Conservation (phyloP, 192 early-diverging fungal genomes). For the Backusella sp. region DNA sequence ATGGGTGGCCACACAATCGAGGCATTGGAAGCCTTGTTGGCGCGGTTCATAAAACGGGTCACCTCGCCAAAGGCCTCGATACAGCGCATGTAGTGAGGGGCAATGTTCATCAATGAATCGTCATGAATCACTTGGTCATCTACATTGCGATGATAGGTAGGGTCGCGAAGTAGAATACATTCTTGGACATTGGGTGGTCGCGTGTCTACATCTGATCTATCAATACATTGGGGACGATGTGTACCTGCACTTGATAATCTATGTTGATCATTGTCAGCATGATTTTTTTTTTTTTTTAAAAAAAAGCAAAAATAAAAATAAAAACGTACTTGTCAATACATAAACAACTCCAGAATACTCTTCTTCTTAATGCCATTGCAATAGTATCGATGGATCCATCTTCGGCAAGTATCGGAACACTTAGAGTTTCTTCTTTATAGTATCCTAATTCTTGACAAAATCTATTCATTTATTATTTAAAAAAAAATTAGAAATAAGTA, state of each 20-base stretch:
- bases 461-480: background rate
- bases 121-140: conserved; percentile 1
- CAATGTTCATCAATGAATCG: conserved; percentile 23
- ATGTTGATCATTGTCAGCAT: background rate
- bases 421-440: conserved; percentile 42
- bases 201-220: conserved; percentile 43
- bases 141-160: background rate
- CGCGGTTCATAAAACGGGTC: conserved; percentile 16
- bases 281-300: background rate
- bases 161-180: conserved; percentile 10
- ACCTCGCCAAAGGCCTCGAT: conserved; percentile 30
- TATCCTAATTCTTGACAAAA: conserved; percentile 49
- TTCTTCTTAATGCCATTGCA: conserved; percentile 33
- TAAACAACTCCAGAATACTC: conserved; percentile 53
- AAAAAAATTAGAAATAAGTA: background rate
- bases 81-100: background rate
- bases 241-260: conserved; percentile 37
- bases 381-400: conserved; percentile 42
- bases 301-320: background rate
- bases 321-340: conserved; percentile 42
- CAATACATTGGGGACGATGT: conserved; percentile 46
- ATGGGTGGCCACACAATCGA: conserved; percentile 26
- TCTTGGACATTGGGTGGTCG: conserved; percentile 12
- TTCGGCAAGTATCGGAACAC: conserved; percentile 31
- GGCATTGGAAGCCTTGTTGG: background rate